These are phyloP conservation scores for Papiliotrema flavescens DNA, from an alignment of 1,284 basidiomycete genomes.

Conservation along the genomic window DNA sequence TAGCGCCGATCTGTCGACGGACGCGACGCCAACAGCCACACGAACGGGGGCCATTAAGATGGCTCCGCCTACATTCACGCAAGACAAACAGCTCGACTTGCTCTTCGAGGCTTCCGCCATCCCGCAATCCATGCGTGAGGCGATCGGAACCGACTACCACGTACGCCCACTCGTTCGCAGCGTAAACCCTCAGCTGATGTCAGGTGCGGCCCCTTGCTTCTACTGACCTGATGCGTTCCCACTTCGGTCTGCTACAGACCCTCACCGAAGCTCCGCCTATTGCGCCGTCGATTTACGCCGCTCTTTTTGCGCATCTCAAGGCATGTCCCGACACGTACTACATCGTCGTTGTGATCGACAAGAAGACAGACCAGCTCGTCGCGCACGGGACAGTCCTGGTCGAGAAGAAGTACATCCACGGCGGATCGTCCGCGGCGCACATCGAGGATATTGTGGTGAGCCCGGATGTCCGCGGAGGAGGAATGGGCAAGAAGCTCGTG, in stretches of 20 bases:
- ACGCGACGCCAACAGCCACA: not conserved
- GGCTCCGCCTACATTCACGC: constrained; percentile 53
- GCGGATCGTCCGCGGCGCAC: constrained; percentile 75
- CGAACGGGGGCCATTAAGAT: not conserved
- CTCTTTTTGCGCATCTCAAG: constrained; percentile 58
- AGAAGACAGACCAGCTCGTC: constrained; percentile 70
- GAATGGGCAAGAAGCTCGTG: constrained; percentile 76
- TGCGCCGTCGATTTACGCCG: constrained; percentile 63
- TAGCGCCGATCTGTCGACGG: not conserved
- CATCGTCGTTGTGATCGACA: constrained; percentile 76
- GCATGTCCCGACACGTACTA: constrained; percentile 66
- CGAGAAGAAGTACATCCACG: constrained; percentile 87
- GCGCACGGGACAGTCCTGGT: constrained; percentile 80
- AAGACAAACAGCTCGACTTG: constrained; percentile 67
- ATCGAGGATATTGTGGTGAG: constrained; percentile 96
- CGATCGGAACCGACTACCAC: constrained; percentile 26
- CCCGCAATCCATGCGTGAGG: constrained; percentile 46
- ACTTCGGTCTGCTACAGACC: constrained; percentile 75
- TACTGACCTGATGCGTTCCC: constrained; percentile 77
- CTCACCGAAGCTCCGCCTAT: constrained; percentile 76
- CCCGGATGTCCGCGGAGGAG: constrained; percentile 75
- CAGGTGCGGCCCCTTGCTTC: constrained; percentile 85
- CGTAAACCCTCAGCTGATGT: not conserved
- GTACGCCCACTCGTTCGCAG: constrained; percentile 8
- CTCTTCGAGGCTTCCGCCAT: constrained; percentile 64